A percentile compares a stretch with the other conserved stretches of the same genome.
phyloP scores from a whole-genome alignment of 192 early-diverging fungal species.

The Backusella circina region DNA sequence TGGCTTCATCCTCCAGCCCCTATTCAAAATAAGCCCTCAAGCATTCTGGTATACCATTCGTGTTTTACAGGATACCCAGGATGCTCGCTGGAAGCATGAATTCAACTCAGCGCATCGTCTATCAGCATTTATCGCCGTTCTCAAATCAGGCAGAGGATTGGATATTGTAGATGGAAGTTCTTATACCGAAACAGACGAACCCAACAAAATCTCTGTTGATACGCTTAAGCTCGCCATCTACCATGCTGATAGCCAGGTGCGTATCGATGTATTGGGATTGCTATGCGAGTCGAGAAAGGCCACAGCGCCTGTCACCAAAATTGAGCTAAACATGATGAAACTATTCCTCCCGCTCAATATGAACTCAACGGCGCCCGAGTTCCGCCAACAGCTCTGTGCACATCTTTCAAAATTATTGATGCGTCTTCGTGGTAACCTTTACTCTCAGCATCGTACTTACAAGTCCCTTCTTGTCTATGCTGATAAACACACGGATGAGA shows the following conservation, averaged over 20 bases:
- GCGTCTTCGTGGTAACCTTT: constrained; percentile 54
- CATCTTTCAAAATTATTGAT: constrained; percentile 57
- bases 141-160: constrained; percentile 52
- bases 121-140: constrained; percentile 56
- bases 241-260: constrained; percentile 68
- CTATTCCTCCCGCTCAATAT: constrained; percentile 66
- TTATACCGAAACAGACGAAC: constrained; percentile 22
- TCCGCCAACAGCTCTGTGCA: constrained; percentile 71
- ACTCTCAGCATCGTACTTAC: constrained; percentile 35
- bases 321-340: constrained; percentile 66
- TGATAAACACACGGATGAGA: constrained; percentile 13
- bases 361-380: constrained; percentile 74
- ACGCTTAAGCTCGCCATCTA: constrained; percentile 60
- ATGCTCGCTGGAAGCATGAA: constrained; percentile 1
- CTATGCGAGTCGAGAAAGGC: constrained; percentile 77
- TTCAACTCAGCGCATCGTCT: constrained; percentile 39
- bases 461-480: constrained; percentile 26
- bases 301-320: constrained; percentile 52
- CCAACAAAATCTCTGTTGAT: constrained; percentile 36
- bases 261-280: constrained; percentile 76
- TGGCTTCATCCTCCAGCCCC: constrained; percentile 46
- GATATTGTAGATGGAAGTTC: constrained; percentile 51
- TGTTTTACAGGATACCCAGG: constrained; percentile 30
- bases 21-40: constrained; percentile 48
- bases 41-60: constrained; percentile 44